Percentiles rank a stretch among this genome's conserved stretches.
Conservation (phyloP, 139 green algal species). For the Nannochloris sp. region DNA sequence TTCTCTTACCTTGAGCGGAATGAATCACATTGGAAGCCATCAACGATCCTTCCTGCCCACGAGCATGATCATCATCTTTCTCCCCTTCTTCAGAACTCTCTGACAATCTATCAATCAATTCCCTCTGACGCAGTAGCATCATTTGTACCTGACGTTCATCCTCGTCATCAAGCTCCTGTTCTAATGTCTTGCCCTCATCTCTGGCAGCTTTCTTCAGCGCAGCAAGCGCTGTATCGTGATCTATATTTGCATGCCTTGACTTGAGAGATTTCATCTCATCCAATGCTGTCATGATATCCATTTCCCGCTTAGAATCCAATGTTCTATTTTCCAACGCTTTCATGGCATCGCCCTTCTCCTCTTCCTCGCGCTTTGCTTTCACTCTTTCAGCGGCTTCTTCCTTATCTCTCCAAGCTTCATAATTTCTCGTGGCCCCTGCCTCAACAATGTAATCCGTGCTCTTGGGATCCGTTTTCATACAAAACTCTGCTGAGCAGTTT, state of each 20-base stretch:
- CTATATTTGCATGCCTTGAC: constrained; percentile 21
- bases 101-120: constrained; percentile 27
- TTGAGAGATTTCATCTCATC: constrained; percentile 86
- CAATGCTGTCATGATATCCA: constrained; percentile 91
- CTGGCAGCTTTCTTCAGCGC: constrained; percentile 9
- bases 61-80: background rate
- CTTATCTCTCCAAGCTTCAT: constrained; percentile 86
- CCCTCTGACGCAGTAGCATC: constrained; percentile 49
- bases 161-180: constrained; percentile 35
- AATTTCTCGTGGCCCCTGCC: constrained; percentile 84
- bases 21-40: background rate
- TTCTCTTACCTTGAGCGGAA: background rate
- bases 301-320: constrained; percentile 84
- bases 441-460: constrained; percentile 92
- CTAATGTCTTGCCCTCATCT: constrained; percentile 2
- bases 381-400: constrained; percentile 36
- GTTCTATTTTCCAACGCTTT: constrained; percentile 91
- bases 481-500: constrained; percentile 84
- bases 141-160: constrained; percentile 52
- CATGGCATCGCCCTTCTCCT: constrained; percentile 94
- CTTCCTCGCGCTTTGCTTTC: constrained; percentile 60
- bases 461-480: constrained; percentile 96
- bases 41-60: constrained; percentile 1
- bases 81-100: constrained; percentile 19
- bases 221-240: constrained; percentile 12